Base-by-base conservation (phyloP, 2,329 filamentous ascomycete species). In the Drechslerella coelobrocha region DNA sequence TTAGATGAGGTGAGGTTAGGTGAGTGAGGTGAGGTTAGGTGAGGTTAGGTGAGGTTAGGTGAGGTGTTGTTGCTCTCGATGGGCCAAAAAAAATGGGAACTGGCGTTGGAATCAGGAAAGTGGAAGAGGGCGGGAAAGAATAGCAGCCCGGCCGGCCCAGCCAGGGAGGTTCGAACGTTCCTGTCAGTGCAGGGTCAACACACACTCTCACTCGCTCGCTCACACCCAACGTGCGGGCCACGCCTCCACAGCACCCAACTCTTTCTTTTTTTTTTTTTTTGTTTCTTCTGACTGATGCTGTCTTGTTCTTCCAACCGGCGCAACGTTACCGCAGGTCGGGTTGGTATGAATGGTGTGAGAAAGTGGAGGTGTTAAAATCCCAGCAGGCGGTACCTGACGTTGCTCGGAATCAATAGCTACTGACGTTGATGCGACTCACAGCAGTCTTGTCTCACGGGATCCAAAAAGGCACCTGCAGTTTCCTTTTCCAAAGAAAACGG, bases 381-480 rank as follows among this genome's bases (percentile, higher is more conserved):
- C n/a, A n/a, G n/a, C n/a, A n/a, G n/a, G n/a, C n/a, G n/a, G n/a
- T n/a, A n/a, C n/a, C 19, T 24, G n/a, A 27, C 39, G 21, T 12
- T 39, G 41, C 43, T 56, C 63, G 63, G 59, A 5, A n/a, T n/a
- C n/a, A n/a, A 29, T 10, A 51, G 10, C 27, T 69, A 62, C 51
- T 59, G 34, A 71, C 56, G 56, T 24, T 53, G 50, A 53, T 59
- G 53, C 63, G 63, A 68, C 56, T 61, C 59, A 62, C 48, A 29
- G 21, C 5, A 51, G 2, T 3, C 10, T 37, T 63, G 66, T 71
- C 59, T 69, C 65, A 69, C 65, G 65, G 53, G 59, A 63, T 63
- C 66, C 66, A 71, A 71, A 63, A 61, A 53, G 56, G 66, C 66
- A 71, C 66, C 59, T 71, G 66, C 66, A 71, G 66, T 53, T 62